Percentiles rank a stretch among this genome's conserved stretches.
Conservation (phyloP, 1,284 basidiomycete genomes). For the Austropuccinia psidii region DNA sequence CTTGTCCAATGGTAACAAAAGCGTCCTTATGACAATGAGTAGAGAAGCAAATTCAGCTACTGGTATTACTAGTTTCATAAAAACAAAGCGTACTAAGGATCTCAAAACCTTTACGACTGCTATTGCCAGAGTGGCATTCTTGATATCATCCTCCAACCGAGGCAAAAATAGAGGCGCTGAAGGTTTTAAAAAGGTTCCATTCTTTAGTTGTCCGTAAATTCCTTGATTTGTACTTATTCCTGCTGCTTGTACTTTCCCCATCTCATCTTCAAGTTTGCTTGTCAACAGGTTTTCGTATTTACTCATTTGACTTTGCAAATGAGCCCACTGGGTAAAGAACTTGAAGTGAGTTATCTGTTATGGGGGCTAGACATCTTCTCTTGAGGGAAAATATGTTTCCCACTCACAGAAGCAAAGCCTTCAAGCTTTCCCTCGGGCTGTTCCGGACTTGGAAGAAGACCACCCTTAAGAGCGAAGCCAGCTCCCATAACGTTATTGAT, state of each 20-base stretch:
- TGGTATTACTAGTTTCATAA: background rate
- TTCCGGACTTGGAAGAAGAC: constrained; percentile 2
- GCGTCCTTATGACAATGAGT: constrained; percentile 10
- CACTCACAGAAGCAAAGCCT: constrained; percentile 25
- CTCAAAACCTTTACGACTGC: constrained; percentile 27
- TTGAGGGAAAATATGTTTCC: background rate
- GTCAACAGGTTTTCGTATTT: constrained; percentile 29
- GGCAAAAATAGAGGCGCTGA: constrained; percentile 23
- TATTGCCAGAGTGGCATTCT: constrained; percentile 31
- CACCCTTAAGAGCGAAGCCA: constrained; percentile 16
- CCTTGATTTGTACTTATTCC: constrained; percentile 37
- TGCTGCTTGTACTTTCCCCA: background rate
- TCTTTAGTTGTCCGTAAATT: constrained; percentile 33
- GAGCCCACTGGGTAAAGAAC: constrained; percentile 23
- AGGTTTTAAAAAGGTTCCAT: constrained; percentile 31
- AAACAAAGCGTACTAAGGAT: background rate
- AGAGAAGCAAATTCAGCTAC: too few species aligned
- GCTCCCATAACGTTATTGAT: constrained; percentile 29
- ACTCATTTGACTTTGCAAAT: constrained; percentile 32
- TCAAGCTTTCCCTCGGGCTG: constrained; percentile 28
- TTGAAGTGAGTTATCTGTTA: background rate
- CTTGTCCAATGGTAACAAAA: constrained; percentile 33
- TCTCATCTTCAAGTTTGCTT: constrained; percentile 10
- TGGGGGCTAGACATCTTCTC: too few species aligned
- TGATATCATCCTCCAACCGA: constrained; percentile 30